Conservation (phyloP, 2,329 filamentous ascomycete species). For the Lecanicillium sp. region DNA sequence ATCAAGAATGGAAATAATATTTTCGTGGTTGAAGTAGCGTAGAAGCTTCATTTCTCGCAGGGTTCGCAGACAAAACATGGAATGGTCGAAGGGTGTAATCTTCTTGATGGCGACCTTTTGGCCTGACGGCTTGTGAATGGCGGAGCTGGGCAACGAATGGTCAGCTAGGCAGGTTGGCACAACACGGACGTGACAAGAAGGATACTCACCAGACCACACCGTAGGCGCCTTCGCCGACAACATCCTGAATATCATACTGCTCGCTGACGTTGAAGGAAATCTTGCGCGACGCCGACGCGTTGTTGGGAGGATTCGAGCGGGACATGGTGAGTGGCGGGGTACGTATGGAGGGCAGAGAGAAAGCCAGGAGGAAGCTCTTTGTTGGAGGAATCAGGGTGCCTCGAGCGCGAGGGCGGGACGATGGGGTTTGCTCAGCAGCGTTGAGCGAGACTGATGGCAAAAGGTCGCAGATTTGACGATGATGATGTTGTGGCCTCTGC, state of each 20-base stretch:
- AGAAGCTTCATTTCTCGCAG: conserved; percentile 98
- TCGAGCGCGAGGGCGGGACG: too few species aligned
- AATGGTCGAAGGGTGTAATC: conserved; percentile 98
- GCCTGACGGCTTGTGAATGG: conserved; percentile 93
- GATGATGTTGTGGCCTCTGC: not conserved
- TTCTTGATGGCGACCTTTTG: conserved; percentile 99
- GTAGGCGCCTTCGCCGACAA: conserved; percentile 96
- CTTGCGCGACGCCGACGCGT: conserved; percentile 66
- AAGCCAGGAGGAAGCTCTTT: conserved; percentile 3
- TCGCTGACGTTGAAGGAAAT: conserved; percentile 99
- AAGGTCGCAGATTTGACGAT: too few species aligned
- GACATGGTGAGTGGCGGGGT: conserved; percentile 37
- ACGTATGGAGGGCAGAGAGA: too few species aligned
- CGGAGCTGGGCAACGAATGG: conserved; percentile 55
- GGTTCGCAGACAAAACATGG: conserved; percentile 95
- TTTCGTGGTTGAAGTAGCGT: conserved; percentile 99
- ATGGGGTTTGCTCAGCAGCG: too few species aligned
- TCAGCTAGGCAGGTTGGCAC: conserved; percentile 3
- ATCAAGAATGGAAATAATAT: conserved; percentile 98
- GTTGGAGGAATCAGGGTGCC: too few species aligned
- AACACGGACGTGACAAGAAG: conserved; percentile 4
- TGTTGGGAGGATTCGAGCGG: conserved; percentile 48
- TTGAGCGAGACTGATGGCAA: too few species aligned
- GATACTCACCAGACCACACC: conserved; percentile 86
- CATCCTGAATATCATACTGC: conserved; percentile 99